A percentile compares a stretch with the other conserved stretches of the same genome.
Evolutionary conservation across 2,329 filamentous ascomycete genomes (phyloP).

Genomic region (Xylariales sp.): DNA sequence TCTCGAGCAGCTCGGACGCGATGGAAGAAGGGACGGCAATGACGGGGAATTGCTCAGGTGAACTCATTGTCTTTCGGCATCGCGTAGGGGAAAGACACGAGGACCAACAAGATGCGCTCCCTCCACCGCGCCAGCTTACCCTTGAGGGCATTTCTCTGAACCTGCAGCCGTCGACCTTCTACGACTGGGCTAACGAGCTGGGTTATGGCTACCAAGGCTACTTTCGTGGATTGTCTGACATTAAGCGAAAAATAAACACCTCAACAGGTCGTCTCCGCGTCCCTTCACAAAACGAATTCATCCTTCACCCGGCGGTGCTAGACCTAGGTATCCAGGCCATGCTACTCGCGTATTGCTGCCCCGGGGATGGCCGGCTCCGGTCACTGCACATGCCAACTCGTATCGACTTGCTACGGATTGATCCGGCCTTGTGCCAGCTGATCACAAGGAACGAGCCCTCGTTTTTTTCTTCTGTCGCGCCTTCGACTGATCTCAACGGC

Average conservation of each 20-base stretch:
- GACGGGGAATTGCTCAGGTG: neutral
- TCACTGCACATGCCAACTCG: conserved; percentile 49
- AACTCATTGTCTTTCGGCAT: neutral
- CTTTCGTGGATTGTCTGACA: conserved; percentile 21
- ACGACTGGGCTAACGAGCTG: neutral
- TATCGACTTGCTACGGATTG: neutral
- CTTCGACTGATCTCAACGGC: no score
- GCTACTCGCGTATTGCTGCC: conserved; percentile 50
- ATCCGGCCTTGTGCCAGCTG: neutral
- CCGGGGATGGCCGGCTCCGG: conserved; percentile 51
- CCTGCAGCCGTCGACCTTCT: neutral
- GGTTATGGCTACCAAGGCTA: neutral
- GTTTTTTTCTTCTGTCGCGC: no score
- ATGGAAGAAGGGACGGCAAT: neutral
- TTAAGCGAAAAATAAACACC: neutral
- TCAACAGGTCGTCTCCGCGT: neutral
- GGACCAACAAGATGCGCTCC: no score
- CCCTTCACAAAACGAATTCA: conserved; percentile 41
- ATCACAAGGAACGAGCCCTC: no score
- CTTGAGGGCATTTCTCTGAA: neutral
- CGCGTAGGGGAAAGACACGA: neutral
- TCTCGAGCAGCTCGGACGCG: neutral
- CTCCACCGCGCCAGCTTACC: no score
- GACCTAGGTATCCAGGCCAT: conserved; percentile 54
- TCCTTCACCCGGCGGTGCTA: conserved; percentile 52